Conservation (phyloP, 2,329 filamentous ascomycete species). For the Ophiosphaerella korrae region DNA sequence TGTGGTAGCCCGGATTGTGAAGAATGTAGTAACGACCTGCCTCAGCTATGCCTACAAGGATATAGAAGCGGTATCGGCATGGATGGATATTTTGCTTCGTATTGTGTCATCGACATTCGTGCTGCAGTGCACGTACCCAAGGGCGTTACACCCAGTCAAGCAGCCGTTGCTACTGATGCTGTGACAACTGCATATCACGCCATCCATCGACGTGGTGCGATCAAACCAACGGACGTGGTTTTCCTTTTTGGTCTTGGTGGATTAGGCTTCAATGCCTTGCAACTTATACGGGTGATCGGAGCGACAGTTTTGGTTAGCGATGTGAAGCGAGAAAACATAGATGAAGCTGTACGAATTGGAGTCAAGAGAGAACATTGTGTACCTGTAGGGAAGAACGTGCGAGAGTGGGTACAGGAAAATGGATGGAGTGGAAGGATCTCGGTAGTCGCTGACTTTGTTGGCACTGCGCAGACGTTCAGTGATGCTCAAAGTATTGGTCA, state of each 20-base stretch:
- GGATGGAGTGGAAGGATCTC: slow-evolving; percentile 24
- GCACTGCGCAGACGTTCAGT: slow-evolving; percentile 23
- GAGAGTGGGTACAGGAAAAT: slow-evolving; percentile 22
- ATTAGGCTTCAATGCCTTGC: slow-evolving; percentile 28
- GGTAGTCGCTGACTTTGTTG: slow-evolving; percentile 27
- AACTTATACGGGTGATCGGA: slow-evolving; percentile 22
- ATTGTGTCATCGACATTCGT: slow-evolving; percentile 20
- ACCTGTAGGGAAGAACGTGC: slow-evolving; percentile 17
- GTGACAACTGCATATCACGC: slow-evolving; percentile 31
- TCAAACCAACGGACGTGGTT: slow-evolving; percentile 17
- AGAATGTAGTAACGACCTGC: slow-evolving; percentile 18
- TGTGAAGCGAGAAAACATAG: slow-evolving; percentile 28
- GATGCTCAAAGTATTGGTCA: slow-evolving; percentile 28
- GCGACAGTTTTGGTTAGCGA: slow-evolving; percentile 25
- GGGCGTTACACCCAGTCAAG: slow-evolving; percentile 21
- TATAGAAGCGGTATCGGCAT: slow-evolving; percentile 24
- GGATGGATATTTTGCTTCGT: slow-evolving; percentile 23
- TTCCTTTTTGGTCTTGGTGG: slow-evolving; percentile 29
- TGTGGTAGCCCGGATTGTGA: slow-evolving; percentile 18
- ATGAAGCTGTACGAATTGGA: slow-evolving; percentile 21
- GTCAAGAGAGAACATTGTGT: slow-evolving; percentile 17
- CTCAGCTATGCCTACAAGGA: slow-evolving; percentile 17
- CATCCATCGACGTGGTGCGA: slow-evolving; percentile 20
- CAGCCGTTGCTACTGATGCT: slow-evolving; percentile 26
- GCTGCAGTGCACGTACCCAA: slow-evolving; percentile 19